These are phyloP conservation scores for Globisporangium middletonii DNA, from an alignment of 352 stramenopile species.

Conservation along the genomic window DNA sequence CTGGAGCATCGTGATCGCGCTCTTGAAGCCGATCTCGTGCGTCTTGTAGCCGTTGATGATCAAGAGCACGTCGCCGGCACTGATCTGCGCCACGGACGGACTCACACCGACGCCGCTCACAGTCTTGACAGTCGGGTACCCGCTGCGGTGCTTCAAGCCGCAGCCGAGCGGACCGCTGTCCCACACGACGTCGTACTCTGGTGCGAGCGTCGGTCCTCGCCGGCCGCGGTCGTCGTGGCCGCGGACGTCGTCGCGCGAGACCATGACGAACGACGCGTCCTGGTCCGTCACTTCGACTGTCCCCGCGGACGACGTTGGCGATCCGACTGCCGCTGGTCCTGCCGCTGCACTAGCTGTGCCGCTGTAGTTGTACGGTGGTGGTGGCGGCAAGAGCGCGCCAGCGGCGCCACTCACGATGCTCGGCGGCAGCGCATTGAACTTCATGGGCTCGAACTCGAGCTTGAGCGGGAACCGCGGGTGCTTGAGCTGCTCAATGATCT, in stretches of 20 bases:
- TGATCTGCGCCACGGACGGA: constrained; percentile 61
- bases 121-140: constrained; percentile 59
- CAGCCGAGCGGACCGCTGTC: constrained; percentile 63
- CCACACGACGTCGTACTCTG: constrained; percentile 78
- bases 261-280: constrained; percentile 12
- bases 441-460: constrained; percentile 62
- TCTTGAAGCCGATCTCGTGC: constrained; percentile 75
- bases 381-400: not conserved
- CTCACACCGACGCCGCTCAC: constrained; percentile 54
- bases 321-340: not conserved
- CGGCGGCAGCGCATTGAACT: constrained; percentile 21
- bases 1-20: constrained; percentile 69
- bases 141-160: constrained; percentile 66
- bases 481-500: constrained; percentile 64
- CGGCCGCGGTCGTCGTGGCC: constrained; percentile 17
- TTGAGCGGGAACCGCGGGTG: constrained; percentile 53
- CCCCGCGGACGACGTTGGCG: constrained; percentile 26
- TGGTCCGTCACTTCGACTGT: constrained; percentile 18
- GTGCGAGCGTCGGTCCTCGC: constrained; percentile 22
- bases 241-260: not conserved
- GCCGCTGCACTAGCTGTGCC: not conserved
- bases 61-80: constrained; percentile 56
- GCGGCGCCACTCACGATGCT: not conserved
- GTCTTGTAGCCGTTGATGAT: constrained; percentile 71
- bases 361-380: constrained; percentile 5